Evolutionary conservation across 768 basidiomycete species (phyloP), one percentile per base, ranked within the genome.

Genomic region (Lactifluus rugatus): DNA sequence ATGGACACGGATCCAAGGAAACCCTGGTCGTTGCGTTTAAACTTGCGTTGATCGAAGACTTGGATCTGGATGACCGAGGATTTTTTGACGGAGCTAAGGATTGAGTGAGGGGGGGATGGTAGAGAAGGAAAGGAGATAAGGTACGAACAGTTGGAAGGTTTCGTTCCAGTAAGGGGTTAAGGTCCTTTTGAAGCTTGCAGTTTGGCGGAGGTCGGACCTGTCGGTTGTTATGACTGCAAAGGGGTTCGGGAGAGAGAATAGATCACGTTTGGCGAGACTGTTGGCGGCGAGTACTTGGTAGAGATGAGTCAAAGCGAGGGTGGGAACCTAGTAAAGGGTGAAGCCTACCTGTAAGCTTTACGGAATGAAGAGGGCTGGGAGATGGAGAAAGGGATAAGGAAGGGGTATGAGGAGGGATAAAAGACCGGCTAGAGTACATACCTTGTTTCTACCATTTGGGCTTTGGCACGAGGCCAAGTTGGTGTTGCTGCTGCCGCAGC

Each of bases 11-110:
- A 73, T 49, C 78, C 78, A 31, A 79, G 70, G 69, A 75, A 78
- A 9, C 74, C 91, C 75, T 93, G 92, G 69, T 93, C 92, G 65
- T 84, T 81, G 70, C 83, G 84, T 74, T 80, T 91, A 74, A 89
- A 93, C 71, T 89, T 91, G 68, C 82, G 80, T 71, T 91, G 85
- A 76, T 95, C 93, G 68, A 93, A 93, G 58, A 95, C 81, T 73
- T 94, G 90, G 47, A 94, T 87, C 25, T 80, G 78, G 66, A 94
- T 78, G 64, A 81, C 77, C 36, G 90, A 92, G 28, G 83, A 82
- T 60, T 81, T 83, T 46, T 81, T 84, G 63, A 93, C 81, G 61
- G 76, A 78, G 63, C 89, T 89, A 42, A 59, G 52, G 36, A 56
- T n/a, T n/a, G 37, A 28, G 34, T 31, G 63, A 56, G 54, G 19